Evolutionary conservation across 164 flowering plant species (phyloP), one percentile per base, ranked within the genome.

Genomic region (Chimonanthus salicifolius): DNA sequence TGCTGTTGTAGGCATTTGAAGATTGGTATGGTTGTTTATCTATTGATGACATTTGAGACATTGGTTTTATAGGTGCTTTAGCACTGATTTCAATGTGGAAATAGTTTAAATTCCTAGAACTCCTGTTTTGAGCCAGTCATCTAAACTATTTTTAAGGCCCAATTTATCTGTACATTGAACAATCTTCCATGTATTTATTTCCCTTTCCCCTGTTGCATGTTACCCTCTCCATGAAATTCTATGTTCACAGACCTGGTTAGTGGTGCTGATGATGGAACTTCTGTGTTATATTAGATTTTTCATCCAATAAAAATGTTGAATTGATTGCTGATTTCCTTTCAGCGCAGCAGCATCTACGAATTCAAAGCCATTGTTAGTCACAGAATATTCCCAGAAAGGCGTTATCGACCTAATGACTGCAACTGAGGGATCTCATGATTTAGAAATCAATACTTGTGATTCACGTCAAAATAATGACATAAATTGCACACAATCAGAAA

Each of bases 291-390:
- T 7, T 66, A 20, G 62, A n/a, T 8, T 62, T 10, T 71, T 7
- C 72, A 70, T 67, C 49, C 18, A 58, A 9, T 33, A 33, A 33
- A 51, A 33, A 0, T 46, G 11, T 69, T 18, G 45, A 20, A n/a
- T 18, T 48, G 15, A 51, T 6, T 74, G 47, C 21, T 20, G 6
- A 48, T 46, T 75, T 33, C 67, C 33, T 67, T 73, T 63, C 72
- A 79, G 77, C 7, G n/a, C 62, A 33, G 75, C 71, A 49, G 54
- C 75, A 58, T 71, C 75, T 49, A 70, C 71, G 65, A 49, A 11
- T 48, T 48, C 67, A 20, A 69, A 66, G 3, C 62, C 70, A 54
- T 51, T 63, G 45, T 62, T 45, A 76, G 71, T 66, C 50, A 50
- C 45, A n/a, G 71, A 48, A 18, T 20, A 66, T 72, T 45, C 49